phyloP scores from a whole-genome alignment of 768 basidiomycete genomes.

The Kwoniella botswanensis region DNA sequence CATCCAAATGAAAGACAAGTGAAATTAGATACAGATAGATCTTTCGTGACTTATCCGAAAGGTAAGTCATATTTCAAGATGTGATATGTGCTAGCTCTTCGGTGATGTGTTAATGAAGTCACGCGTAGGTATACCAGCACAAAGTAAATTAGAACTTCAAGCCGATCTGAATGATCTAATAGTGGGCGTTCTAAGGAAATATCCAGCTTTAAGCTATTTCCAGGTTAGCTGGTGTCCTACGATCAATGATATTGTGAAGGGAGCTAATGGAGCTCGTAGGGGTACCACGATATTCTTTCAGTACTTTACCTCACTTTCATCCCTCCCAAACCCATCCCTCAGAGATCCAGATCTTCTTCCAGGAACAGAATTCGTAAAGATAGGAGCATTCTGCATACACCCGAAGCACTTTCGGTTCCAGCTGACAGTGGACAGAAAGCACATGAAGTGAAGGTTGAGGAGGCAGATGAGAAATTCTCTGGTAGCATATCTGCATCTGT shows the following conservation, averaged over 20 bases:
- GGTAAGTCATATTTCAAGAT: constrained; percentile 62
- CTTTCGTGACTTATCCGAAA: constrained; percentile 90
- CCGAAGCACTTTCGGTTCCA: not conserved
- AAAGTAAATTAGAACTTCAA: constrained; percentile 65
- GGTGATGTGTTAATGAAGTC: not conserved
- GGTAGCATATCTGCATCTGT: not conserved
- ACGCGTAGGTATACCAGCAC: constrained; percentile 44
- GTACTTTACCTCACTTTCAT: constrained; percentile 64
- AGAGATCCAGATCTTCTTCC: constrained; percentile 20
- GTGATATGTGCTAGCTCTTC: not conserved
- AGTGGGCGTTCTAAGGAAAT: constrained; percentile 73
- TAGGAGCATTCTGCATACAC: constrained; percentile 1
- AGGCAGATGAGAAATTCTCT: not conserved
- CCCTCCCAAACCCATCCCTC: constrained; percentile 26
- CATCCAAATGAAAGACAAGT: constrained; percentile 80
- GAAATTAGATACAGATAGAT: constrained; percentile 83
- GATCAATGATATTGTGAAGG: not conserved
- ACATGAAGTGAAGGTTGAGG: not conserved
- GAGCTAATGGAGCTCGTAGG: no score
- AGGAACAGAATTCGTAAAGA: constrained; percentile 5
- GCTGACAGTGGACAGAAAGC: not conserved
- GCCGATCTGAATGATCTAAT: constrained; percentile 72
- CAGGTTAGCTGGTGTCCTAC: constrained; percentile 63
- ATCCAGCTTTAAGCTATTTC: constrained; percentile 79
- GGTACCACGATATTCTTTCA: constrained; percentile 89